phyloP scores from a whole-genome alignment of 192 early-diverging fungal species.

The Entrophospora sp. region DNA sequence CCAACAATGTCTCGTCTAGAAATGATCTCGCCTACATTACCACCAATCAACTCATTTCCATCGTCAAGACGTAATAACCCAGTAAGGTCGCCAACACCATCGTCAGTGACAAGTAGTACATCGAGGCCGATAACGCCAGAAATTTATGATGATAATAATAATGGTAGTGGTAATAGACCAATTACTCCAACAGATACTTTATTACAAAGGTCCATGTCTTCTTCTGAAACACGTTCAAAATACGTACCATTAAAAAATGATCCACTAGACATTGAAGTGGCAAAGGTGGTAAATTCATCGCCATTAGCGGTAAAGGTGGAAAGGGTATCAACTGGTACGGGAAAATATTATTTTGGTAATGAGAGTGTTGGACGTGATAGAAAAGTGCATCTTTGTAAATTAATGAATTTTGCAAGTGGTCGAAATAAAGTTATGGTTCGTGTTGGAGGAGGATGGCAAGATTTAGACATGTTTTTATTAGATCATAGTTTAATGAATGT shows the following conservation, averaged over 20 bases:
- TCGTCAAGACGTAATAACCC: background rate
- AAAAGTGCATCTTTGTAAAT: slow-evolving; percentile 38
- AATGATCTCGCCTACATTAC: too few species aligned
- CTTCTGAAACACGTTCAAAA: slow-evolving; percentile 24
- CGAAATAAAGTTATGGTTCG: slow-evolving; percentile 51
- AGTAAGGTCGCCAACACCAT: slow-evolving; percentile 5
- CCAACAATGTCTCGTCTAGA: background rate
- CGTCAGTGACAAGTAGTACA: slow-evolving; percentile 4
- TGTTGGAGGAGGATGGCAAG: slow-evolving; percentile 56
- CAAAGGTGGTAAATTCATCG: slow-evolving; percentile 40
- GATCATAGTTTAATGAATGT: slow-evolving; percentile 36
- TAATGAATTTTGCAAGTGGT: slow-evolving; percentile 29
- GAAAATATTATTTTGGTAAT: slow-evolving; percentile 38
- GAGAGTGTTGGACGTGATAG: slow-evolving; percentile 35
- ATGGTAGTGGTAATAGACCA: too few species aligned
- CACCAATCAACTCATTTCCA: too few species aligned
- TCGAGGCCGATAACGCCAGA: slow-evolving; percentile 1
- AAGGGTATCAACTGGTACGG: slow-evolving; percentile 26
- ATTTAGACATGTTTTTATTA: slow-evolving; percentile 52
- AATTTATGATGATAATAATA: too few species aligned
- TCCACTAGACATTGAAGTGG: slow-evolving; percentile 44
- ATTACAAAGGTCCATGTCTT: slow-evolving; percentile 17
- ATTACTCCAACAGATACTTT: background rate
- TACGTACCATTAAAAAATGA: slow-evolving; percentile 37
- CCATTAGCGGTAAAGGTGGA: slow-evolving; percentile 42